Evolutionary conservation across 1,284 basidiomycete species (phyloP).

Genomic region (Ceratobasidium sp.): DNA sequence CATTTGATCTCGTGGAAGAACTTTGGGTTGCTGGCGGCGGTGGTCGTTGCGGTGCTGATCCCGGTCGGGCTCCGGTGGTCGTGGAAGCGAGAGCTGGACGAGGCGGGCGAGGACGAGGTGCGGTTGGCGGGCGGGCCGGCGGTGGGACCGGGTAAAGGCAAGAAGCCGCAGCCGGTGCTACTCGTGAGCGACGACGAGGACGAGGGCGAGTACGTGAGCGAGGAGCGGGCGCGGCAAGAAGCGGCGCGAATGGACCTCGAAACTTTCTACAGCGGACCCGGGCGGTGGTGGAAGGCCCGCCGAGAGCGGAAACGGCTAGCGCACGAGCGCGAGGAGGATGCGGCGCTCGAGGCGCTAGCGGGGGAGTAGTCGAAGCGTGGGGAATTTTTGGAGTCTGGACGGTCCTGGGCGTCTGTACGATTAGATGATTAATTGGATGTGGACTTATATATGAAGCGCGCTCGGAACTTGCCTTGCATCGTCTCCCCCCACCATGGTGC

Average conservation of each 20-base stretch:
- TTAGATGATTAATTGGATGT: slow-evolving; percentile 18
- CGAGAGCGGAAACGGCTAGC: background rate
- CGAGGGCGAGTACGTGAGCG: slow-evolving; percentile 35
- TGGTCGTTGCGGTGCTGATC: slow-evolving; percentile 89
- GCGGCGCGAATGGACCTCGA: background rate
- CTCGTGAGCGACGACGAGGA: slow-evolving; percentile 18
- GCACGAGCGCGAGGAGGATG: slow-evolving; percentile 18
- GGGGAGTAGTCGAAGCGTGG: slow-evolving; percentile 1
- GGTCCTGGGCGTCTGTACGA: background rate
- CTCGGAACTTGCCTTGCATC: slow-evolving; percentile 20
- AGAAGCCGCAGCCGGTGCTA: slow-evolving; percentile 5
- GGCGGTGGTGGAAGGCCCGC: slow-evolving; percentile 8
- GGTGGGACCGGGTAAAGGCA: background rate
- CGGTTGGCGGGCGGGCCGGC: slow-evolving; percentile 57
- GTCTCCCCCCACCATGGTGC: background rate
- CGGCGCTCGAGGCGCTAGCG: slow-evolving; percentile 18
- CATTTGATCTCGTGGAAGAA: slow-evolving; percentile 90
- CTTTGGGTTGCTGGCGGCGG: slow-evolving; percentile 81
- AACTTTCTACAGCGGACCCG: slow-evolving; percentile 8
- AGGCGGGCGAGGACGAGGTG: slow-evolving; percentile 62
- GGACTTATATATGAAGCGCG: background rate
- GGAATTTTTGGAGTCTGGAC: slow-evolving; percentile 1
- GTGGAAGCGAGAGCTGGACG: slow-evolving; percentile 63
- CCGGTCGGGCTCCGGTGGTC: slow-evolving; percentile 87
- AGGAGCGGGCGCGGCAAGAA: slow-evolving; percentile 35